phyloP scores from a whole-genome alignment of 768 basidiomycete genomes.

The Cubamyces sp. region DNA sequence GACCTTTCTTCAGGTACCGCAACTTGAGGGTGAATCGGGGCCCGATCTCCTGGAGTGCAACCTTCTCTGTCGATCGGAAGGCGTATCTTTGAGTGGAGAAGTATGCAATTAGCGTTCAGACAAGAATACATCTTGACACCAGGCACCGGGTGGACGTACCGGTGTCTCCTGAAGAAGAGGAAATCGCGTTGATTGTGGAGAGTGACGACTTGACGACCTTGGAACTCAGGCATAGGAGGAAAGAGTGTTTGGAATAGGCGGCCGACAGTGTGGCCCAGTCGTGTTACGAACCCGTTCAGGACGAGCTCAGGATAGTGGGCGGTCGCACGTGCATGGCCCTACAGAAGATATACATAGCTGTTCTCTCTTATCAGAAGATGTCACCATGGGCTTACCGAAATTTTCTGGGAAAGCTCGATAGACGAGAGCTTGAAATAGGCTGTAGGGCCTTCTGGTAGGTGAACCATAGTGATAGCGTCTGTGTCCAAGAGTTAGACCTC shows the following conservation, averaged over 20 bases:
- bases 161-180: slow-evolving; percentile 94
- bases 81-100: slow-evolving; percentile 64
- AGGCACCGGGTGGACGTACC: slow-evolving; percentile 50
- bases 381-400: slow-evolving; percentile 60
- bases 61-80: slow-evolving; percentile 89
- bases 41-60: slow-evolving; percentile 95
- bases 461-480: slow-evolving; percentile 93
- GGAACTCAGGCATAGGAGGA: slow-evolving; percentile 93
- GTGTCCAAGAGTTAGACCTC: slow-evolving; percentile 1
- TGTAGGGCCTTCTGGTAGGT: slow-evolving; percentile 90
- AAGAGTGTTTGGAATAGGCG: slow-evolving; percentile 96
- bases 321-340: slow-evolving; percentile 94
- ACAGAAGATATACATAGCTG: not conserved
- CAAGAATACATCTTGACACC: slow-evolving; percentile 12
- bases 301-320: slow-evolving; percentile 95
- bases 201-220: slow-evolving; percentile 96
- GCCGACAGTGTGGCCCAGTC: slow-evolving; percentile 91
- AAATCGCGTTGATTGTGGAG: slow-evolving; percentile 98
- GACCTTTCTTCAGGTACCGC: slow-evolving; percentile 83
- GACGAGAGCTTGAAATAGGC: slow-evolving; percentile 96
- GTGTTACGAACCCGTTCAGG: slow-evolving; percentile 91
- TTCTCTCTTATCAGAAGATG: not conserved
- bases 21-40: slow-evolving; percentile 96
- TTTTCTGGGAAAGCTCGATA: slow-evolving; percentile 81
- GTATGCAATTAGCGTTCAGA: slow-evolving; percentile 18